These are phyloP conservation scores for Brettanomyces sp. DNA, from an alignment of 805 yeast genomes.

Conservation along the genomic window DNA sequence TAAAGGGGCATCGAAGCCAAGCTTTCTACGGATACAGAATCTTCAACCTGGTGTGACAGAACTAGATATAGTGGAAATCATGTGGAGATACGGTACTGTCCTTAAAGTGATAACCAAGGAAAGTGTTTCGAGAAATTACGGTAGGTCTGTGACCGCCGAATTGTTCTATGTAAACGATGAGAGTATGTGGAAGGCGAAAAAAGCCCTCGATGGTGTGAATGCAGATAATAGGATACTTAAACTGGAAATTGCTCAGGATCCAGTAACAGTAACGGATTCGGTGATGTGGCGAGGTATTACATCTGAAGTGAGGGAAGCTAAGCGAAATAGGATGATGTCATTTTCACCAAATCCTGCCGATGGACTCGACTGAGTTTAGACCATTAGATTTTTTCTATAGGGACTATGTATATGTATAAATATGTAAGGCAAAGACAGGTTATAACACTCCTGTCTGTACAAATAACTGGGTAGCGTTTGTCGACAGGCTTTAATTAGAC, in stretches of 20 bases:
- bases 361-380: too few relatives aligned
- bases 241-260: conserved; percentile 5
- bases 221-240: conserved; percentile 11
- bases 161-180: conserved; percentile 9
- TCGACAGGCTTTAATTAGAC: too few relatives aligned
- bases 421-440: too few relatives aligned
- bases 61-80: conserved; percentile 19
- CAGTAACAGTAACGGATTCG: conserved; percentile 6
- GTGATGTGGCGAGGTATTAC: conserved; percentile 6
- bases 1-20: conserved; percentile 15
- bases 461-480: too few relatives aligned
- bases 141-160: conserved; percentile 11
- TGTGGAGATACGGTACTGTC: conserved; percentile 15
- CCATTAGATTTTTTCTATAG: background rate
- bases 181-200: conserved; percentile 4
- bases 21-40: conserved; percentile 23
- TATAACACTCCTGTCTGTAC: too few relatives aligned
- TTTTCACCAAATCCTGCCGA: too few relatives aligned
- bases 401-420: background rate
- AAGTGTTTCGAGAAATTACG: background rate
- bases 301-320: conserved; percentile 5
- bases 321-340: background rate
- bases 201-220: conserved; percentile 4
- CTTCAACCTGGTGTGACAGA: conserved; percentile 22
- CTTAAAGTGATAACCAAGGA: conserved; percentile 8